A percentile compares a stretch with the other conserved stretches of the same genome.
phyloP scores from a whole-genome alignment of 2,329 filamentous ascomycete genomes.

The Emmonsiellopsis sp. region DNA sequence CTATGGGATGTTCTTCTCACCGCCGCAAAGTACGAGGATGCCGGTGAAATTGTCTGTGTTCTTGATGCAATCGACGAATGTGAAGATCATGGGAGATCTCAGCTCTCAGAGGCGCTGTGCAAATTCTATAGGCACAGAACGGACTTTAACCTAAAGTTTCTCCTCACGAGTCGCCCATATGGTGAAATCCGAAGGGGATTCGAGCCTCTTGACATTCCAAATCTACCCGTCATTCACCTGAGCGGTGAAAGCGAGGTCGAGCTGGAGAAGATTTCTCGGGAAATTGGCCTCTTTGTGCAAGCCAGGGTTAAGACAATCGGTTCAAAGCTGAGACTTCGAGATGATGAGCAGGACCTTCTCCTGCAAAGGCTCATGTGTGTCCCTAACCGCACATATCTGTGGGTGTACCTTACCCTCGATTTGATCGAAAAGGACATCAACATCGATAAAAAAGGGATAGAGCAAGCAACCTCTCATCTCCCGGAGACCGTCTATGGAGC shows the following conservation, averaged over 20 bases:
- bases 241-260: conserved; percentile 13
- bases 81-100: conserved; percentile 8
- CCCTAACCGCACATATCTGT: conserved; percentile 31
- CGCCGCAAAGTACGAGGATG: conserved; percentile 5
- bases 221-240: conserved; percentile 12
- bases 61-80: conserved; percentile 38
- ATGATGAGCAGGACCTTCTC: conserved; percentile 12
- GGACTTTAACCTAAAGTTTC: conserved; percentile 25
- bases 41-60: conserved; percentile 24
- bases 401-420: conserved; percentile 27
- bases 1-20: conserved; percentile 24
- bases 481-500: conserved; percentile 17
- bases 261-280: conserved; percentile 11
- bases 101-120: conserved; percentile 17
- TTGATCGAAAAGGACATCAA: conserved; percentile 16
- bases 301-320: conserved; percentile 9
- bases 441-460: conserved; percentile 11
- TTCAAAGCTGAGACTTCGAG: conserved; percentile 11
- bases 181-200: conserved; percentile 11
- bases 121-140: conserved; percentile 13
- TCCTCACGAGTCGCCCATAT: conserved; percentile 21
- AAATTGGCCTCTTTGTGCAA: conserved; percentile 19
- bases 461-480: conserved; percentile 12
- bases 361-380: conserved; percentile 18
- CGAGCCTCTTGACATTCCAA: conserved; percentile 2